Base-by-base conservation (phyloP, 345 rosid genomes). In the Euphorbia pulcherrima region DNA sequence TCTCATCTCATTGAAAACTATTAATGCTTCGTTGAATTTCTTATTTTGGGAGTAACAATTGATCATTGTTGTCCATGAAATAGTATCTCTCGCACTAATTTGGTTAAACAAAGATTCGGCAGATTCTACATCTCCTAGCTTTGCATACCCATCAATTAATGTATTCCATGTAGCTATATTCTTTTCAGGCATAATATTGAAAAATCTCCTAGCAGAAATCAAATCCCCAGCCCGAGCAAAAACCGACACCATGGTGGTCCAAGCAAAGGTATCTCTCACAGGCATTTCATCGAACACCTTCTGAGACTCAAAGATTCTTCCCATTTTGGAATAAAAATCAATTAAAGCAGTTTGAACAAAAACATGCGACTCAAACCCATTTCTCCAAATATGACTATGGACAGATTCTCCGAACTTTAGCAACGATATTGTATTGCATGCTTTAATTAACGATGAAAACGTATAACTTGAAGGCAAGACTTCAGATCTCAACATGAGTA, bases 41-140 rank as follows among this genome's bases (percentile, higher is more conserved):
- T 79, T 78, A 80, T 87, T 86, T 72, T 66, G 82, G 41, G 89
- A 78, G 75, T 85, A 85, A 72, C 94, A 88, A 11, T 68, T 83
- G 74, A 92, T 83, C 97, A 92, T 92, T 8, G 85, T 81, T 28
- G 94, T 92, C 94, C 97, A 87, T 10, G 96, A 83, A 75, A 89
- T 77, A 58, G 64, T 64, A 71, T 92, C 96, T 76, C 76, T 89
- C 2, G 41, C 75, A 29, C 74, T 83, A 92, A 87, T 87, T 77
- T 77, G 83, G 71, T 73, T 75, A 67, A 87, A 92, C 63, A 87
- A 60, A 18, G 72, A 70, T 78, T 85, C 88, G 0, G 90, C 94
- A 28, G 75, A 62, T 41, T 55, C 82, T n/a, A 81, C 73, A 68
- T 81, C 75, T 16, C 83, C 79, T 68, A 70, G 29, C 67, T 80